These are phyloP conservation scores for Bacidia gigantensis DNA, from an alignment of 495 filamentous ascomycete genomes.

Conservation along the genomic window DNA sequence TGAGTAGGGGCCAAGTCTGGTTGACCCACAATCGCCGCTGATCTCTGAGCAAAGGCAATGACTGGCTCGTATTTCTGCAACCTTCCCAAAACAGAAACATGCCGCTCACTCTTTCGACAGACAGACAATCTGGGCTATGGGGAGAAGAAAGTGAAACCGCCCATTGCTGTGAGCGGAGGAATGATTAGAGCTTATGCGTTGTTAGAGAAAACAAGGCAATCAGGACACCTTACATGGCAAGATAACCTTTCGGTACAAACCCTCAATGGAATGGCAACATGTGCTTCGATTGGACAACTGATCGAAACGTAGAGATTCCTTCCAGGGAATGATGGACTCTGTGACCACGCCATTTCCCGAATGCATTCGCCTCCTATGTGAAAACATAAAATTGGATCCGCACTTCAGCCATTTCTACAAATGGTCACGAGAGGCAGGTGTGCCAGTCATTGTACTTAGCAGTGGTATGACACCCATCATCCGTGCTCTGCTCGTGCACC, in stretches of 20 bases:
- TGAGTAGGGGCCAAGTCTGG: constrained; percentile 22
- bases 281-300: neutral
- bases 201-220: constrained; percentile 50
- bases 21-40: constrained; percentile 9
- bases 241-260: constrained; percentile 51
- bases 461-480: constrained; percentile 91
- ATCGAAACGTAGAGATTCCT: constrained; percentile 45
- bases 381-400: constrained; percentile 80
- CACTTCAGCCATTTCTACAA: constrained; percentile 73
- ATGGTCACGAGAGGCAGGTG: constrained; percentile 65
- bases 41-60: constrained; percentile 49
- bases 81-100: neutral
- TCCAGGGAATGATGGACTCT: constrained; percentile 73
- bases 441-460: constrained; percentile 83
- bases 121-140: constrained; percentile 90
- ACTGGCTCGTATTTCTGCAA: constrained; percentile 49
- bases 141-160: constrained; percentile 19
- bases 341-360: constrained; percentile 62
- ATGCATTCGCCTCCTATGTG: constrained; percentile 58
- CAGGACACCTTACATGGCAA: constrained; percentile 53
- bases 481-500: constrained; percentile 58
- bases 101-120: constrained; percentile 24
- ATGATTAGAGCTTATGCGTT: neutral
- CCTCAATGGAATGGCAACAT: neutral
- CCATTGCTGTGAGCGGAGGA: neutral